Evolutionary conservation across 73 alveolate species (phyloP).

Genomic region (Tetrahymena thermophila): DNA sequence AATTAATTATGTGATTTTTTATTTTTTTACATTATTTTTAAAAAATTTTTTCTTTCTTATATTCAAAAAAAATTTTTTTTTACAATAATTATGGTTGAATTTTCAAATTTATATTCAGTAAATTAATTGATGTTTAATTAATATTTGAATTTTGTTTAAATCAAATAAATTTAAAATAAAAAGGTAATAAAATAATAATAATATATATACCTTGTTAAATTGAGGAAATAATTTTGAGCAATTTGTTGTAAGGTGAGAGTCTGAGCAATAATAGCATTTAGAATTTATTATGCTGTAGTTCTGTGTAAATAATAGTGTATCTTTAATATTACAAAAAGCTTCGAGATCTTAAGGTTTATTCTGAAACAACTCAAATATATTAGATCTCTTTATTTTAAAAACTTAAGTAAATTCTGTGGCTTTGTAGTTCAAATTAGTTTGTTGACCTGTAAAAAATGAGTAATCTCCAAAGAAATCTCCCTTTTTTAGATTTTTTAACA

Average conservation of each 20-base stretch:
- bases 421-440: neutral
- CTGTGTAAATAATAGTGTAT: neutral
- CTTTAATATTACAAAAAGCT: neutral
- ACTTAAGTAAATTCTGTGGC: neutral
- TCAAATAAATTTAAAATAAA: too few species aligned
- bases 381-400: neutral
- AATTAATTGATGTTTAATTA: too few species aligned
- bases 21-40: too few species aligned
- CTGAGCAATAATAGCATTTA: neutral
- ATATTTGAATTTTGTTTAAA: too few species aligned
- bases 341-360: neutral
- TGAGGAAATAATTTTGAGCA: neutral
- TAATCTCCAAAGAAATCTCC: neutral
- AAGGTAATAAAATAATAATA: too few species aligned
- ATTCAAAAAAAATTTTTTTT: too few species aligned
- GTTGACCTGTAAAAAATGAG: neutral
- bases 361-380: neutral
- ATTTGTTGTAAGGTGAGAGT: neutral
- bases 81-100: too few species aligned
- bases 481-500: neutral
- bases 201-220: neutral
- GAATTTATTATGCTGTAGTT: neutral
- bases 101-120: too few species aligned
- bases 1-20: too few species aligned
- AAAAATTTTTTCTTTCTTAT: too few species aligned